These are phyloP conservation scores for Limonium bicolor DNA, from an alignment of 148 eudicot genomes.

Conservation along the genomic window DNA sequence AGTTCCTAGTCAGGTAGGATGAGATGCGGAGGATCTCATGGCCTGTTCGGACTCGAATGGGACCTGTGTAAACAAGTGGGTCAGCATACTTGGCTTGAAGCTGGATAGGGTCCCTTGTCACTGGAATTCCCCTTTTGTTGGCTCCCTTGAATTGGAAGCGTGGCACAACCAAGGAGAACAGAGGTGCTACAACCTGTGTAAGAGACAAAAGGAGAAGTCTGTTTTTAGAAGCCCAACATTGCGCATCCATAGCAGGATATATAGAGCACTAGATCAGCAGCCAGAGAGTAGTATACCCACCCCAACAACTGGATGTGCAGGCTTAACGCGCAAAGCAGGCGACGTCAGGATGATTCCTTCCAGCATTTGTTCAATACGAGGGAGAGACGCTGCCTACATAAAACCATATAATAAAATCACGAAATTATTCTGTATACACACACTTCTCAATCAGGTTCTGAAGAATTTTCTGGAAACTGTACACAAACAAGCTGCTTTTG, in stretches of 20 bases:
- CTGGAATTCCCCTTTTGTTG: constrained; percentile 77
- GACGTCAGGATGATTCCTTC: constrained; percentile 83
- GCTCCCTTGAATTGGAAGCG: constrained; percentile 85
- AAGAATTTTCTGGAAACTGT: neutral
- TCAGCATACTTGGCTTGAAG: constrained; percentile 86
- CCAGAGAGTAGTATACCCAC: constrained; percentile 23
- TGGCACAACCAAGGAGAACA: constrained; percentile 74
- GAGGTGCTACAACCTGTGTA: constrained; percentile 73
- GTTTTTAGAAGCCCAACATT: too few relatives aligned
- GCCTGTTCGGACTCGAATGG: constrained; percentile 78
- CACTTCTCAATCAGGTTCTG: too few relatives aligned
- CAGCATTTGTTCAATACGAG: constrained; percentile 28
- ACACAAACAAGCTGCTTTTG: neutral
- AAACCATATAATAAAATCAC: constrained; percentile 13
- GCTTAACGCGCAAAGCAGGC: constrained; percentile 83
- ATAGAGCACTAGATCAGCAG: too few relatives aligned
- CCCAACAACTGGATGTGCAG: constrained; percentile 79
- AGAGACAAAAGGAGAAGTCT: neutral
- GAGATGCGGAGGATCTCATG: constrained; percentile 79
- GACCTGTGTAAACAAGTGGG: constrained; percentile 84
- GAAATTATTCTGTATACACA: neutral
- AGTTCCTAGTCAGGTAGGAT: constrained; percentile 45
- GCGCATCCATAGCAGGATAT: too few relatives aligned
- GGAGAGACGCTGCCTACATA: constrained; percentile 11
- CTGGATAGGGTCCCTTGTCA: constrained; percentile 75